Base-by-base conservation (phyloP, 495 filamentous ascomycete genomes). In the Barbatosphaeria neglecta region DNA sequence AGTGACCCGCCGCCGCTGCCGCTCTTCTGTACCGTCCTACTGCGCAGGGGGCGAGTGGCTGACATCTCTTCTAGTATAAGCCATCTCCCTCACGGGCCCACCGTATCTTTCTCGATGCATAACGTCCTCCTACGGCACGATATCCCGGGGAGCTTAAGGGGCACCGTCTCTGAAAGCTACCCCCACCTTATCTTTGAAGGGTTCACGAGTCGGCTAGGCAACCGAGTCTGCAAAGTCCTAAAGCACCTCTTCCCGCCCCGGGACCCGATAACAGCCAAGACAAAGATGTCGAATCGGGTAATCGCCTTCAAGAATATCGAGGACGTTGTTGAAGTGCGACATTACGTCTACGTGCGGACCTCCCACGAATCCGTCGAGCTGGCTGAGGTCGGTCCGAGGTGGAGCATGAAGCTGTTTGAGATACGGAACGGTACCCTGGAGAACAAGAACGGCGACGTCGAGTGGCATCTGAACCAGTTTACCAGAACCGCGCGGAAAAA, bases 381-480 rank as follows among this genome's bases (percentile, higher is more conserved):
- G 50, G 86, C 87, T 16, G 92, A 98, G 63, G 93, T 98, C 37
- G 92, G 92, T 0, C 92, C 92, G 4, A 74, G 92, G 46, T 94
- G 97, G 84, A 93, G 90, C 5, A 93, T 99, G 89, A 77, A 85
- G 56, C 73, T 89, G 22, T 99, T 97, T 66, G 87, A 95, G 62
- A 94, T 99, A 49, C 74, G 88, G 41, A 81, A 85, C 44, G 90
- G 92, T n/a, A 92, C 90, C 2, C 68, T 95, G 39, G 92, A 96
- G 58, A 93, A 90, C 56, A 94, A 93, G 52, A 86, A 88, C 53
- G 90, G 90, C n/a, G 93, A 97, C 70, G 77, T 86, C 25, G 93
- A 98, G 64, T 98, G 92, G 92, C 80, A 85, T 44, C 68, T 97
- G 50, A 92, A 84, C 47, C 90, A 95, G 57, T 98, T 95, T 60